phyloP scores from a whole-genome alignment of 345 rosid species.

The Syzygium oleosum region DNA sequence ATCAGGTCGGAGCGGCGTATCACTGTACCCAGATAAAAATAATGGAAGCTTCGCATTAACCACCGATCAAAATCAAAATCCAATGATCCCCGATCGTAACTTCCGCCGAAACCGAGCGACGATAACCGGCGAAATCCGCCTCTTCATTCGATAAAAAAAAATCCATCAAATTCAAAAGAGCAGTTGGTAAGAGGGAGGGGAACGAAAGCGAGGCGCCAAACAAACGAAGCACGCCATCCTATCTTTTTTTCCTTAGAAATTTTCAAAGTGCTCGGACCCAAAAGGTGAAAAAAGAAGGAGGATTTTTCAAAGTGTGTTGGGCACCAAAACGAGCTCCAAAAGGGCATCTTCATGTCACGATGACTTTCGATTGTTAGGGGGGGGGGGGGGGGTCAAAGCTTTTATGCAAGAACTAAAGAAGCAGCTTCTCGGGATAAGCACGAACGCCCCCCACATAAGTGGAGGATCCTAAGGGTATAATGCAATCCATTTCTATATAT shows the following conservation, averaged over 20 bases:
- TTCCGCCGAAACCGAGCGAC: neutral
- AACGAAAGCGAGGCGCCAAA: neutral
- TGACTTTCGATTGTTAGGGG: neutral
- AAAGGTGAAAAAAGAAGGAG: too few relatives aligned
- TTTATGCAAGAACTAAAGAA: neutral
- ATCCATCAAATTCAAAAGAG: neutral
- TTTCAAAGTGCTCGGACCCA: too few relatives aligned
- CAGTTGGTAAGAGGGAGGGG: neutral
- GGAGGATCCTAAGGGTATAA: neutral
- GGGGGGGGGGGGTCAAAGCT: neutral
- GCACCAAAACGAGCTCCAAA: neutral
- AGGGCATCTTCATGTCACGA: neutral
- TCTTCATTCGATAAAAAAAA: neutral
- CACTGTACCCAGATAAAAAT: neutral
- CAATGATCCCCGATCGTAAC: neutral
- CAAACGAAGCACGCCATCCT: neutral
- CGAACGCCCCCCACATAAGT: neutral
- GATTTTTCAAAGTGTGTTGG: neutral
- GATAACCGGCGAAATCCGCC: neutral
- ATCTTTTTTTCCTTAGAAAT: neutral
- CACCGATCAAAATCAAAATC: neutral
- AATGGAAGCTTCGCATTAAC: neutral
- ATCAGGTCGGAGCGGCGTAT: neutral
- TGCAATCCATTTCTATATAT: neutral
- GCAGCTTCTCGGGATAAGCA: neutral